A percentile compares a stretch with the other conserved stretches of the same genome.
phyloP scores from a whole-genome alignment of 2,329 filamentous ascomycete genomes.

The Colletotrichum sp. region DNA sequence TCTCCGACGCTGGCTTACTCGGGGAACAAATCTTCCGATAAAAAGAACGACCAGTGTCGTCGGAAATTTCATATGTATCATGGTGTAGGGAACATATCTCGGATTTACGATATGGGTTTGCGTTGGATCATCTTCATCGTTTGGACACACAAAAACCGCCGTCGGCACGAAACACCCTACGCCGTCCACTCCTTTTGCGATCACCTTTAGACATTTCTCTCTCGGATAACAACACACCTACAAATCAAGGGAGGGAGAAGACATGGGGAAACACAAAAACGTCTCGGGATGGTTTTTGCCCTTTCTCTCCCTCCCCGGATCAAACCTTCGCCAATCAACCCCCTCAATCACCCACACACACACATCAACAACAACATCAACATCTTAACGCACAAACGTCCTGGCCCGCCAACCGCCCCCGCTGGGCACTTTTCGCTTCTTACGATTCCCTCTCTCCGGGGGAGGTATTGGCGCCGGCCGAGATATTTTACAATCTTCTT shows the following conservation, averaged over 20 bases:
- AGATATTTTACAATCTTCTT: not conserved
- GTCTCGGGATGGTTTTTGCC: not conserved
- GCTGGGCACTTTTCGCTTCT: constrained; percentile 1
- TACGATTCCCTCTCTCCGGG: not conserved
- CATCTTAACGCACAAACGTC: not conserved
- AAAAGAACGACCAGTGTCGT: constrained; percentile 17
- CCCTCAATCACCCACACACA: not conserved
- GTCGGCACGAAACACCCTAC: constrained; percentile 29
- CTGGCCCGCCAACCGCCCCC: not conserved
- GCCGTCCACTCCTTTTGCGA: constrained; percentile 44
- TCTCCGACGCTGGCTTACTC: constrained; percentile 15
- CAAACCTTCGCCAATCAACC: not conserved
- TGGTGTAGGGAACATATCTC: constrained; percentile 39
- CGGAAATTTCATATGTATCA: constrained; percentile 23
- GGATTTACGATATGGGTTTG: constrained; percentile 22
- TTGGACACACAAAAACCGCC: constrained; percentile 30
- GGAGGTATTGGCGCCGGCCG: not conserved
- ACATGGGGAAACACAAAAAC: not conserved
- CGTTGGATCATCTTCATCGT: constrained; percentile 23
- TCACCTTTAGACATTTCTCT: constrained; percentile 2
- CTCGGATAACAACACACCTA: not conserved
- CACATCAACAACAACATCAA: not conserved
- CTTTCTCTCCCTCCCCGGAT: not conserved
- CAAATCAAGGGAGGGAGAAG: not conserved
- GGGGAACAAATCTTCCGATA: constrained; percentile 5